A percentile compares a stretch with the other conserved stretches of the same genome.
These are phyloP conservation scores for Trichophyton schoenleinii DNA, from an alignment of 2,329 filamentous ascomycete genomes.

Conservation along the genomic window DNA sequence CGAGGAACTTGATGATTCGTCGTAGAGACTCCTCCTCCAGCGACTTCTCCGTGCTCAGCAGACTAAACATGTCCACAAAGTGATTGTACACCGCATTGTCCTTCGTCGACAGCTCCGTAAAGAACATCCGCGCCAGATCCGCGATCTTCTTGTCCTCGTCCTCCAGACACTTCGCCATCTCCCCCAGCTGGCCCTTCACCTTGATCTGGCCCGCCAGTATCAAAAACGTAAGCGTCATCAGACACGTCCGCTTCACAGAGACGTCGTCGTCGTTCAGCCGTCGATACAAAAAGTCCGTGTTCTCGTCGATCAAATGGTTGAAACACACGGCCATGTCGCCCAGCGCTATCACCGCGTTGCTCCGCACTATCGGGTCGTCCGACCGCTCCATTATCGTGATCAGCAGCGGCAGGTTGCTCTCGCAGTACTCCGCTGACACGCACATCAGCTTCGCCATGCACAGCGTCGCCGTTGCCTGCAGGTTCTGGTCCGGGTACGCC, in stretches of 20 bases:
- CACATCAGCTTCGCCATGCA: constrained; percentile 99
- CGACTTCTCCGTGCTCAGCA: constrained; percentile 68
- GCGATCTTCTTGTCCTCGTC: constrained; percentile 91
- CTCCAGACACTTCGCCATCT: constrained; percentile 98
- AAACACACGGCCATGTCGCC: constrained; percentile 99
- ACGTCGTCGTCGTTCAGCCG: constrained; percentile 77
- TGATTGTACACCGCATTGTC: constrained; percentile 99
- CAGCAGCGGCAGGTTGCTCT: constrained; percentile 77
- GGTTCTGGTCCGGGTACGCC: constrained; percentile 72
- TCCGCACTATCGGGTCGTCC: constrained; percentile 79
- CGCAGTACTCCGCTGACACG: constrained; percentile 91
- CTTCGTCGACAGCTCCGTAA: constrained; percentile 91
- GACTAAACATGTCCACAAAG: constrained; percentile 97
- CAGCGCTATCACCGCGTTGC: constrained; percentile 90
- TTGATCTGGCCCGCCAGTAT: constrained; percentile 97
- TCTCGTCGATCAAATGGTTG: constrained; percentile 97
- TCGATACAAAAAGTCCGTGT: constrained; percentile 94
- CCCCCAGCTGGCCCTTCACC: constrained; percentile 94
- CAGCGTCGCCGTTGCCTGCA: constrained; percentile 85
- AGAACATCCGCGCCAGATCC: constrained; percentile 94
- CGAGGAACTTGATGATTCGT: constrained; percentile 79
- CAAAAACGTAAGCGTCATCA: constrained; percentile 96
- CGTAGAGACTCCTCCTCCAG: constrained; percentile 77
- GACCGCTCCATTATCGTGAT: constrained; percentile 97
- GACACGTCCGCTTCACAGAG: constrained; percentile 88